Percentiles rank a stretch among this genome's conserved stretches.
Evolutionary conservation across 371 early-diverging fungal species (phyloP).

Genomic region (Apophysomyces trapeziformis): DNA sequence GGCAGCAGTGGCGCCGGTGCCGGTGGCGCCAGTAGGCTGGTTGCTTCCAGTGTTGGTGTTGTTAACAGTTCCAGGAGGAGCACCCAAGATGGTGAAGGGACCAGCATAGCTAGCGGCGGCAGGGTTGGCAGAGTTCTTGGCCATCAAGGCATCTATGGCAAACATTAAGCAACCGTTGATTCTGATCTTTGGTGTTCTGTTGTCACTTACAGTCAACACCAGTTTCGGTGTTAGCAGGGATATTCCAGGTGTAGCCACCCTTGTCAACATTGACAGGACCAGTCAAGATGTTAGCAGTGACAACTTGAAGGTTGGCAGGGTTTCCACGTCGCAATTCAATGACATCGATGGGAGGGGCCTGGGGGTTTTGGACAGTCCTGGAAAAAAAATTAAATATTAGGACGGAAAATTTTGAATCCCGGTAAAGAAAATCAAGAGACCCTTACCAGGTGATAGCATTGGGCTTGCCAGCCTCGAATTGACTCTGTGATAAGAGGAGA

Average conservation of each 20-base stretch:
- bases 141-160: neutral
- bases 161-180: neutral
- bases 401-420: neutral
- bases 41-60: neutral
- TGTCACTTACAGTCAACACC: constrained; percentile 6
- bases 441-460: constrained; percentile 14
- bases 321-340: constrained; percentile 18
- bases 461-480: constrained; percentile 14
- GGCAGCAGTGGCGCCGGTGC: neutral
- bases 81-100: neutral
- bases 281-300: constrained; percentile 3
- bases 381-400: neutral
- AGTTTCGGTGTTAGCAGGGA: constrained; percentile 12
- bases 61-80: neutral
- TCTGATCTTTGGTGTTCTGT: neutral
- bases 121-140: constrained; percentile 2
- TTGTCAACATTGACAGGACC: neutral
- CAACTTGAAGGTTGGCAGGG: constrained; percentile 12
- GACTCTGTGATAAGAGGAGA: neutral
- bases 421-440: neutral
- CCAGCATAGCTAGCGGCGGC: neutral
- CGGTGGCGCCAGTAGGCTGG: neutral
- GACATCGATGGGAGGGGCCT: constrained; percentile 6
- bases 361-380: constrained; percentile 15
- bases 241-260: constrained; percentile 8